A percentile compares a stretch with the other conserved stretches of the same genome.
These are phyloP conservation scores for Phaeosphaeria sp. DNA, from an alignment of 2,329 filamentous ascomycete genomes.

Conservation along the genomic window DNA sequence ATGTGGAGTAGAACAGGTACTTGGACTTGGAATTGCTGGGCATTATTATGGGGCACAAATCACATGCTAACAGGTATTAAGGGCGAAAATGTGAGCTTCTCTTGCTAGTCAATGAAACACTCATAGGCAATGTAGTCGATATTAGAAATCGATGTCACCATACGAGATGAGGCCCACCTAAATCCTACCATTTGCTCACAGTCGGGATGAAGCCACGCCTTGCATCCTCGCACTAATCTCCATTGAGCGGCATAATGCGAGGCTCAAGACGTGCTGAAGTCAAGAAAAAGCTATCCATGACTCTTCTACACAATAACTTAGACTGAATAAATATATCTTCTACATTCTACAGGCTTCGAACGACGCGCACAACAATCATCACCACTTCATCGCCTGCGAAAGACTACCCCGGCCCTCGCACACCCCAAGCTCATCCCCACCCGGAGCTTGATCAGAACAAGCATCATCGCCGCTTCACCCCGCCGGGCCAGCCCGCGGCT, in stretches of 20 bases:
- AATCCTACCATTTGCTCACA: not conserved
- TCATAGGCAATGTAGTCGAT: not conserved
- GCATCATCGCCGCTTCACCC: constrained; percentile 4
- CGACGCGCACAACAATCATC: not conserved
- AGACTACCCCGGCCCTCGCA: not conserved
- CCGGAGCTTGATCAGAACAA: constrained; percentile 26
- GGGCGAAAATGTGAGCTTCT: too few relatives aligned
- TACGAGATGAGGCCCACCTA: not conserved
- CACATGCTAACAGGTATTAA: too few relatives aligned
- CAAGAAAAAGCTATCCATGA: not conserved
- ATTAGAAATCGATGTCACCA: not conserved
- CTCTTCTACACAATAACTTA: not conserved
- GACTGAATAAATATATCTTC: not conserved
- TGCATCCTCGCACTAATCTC: not conserved
- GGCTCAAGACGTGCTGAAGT: not conserved
- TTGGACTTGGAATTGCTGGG: too few relatives aligned
- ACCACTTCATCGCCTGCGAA: not conserved
- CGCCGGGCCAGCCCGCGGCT: constrained; percentile 5
- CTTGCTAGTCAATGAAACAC: too few relatives aligned
- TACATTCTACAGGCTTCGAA: not conserved
- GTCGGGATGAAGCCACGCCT: not conserved
- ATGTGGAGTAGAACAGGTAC: too few relatives aligned
- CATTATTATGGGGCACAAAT: too few relatives aligned
- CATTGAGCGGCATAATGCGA: not conserved
- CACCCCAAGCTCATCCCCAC: constrained; percentile 1